phyloP scores from a whole-genome alignment of 2,329 filamentous ascomycete genomes.

The Orbilia ellipsospora region DNA sequence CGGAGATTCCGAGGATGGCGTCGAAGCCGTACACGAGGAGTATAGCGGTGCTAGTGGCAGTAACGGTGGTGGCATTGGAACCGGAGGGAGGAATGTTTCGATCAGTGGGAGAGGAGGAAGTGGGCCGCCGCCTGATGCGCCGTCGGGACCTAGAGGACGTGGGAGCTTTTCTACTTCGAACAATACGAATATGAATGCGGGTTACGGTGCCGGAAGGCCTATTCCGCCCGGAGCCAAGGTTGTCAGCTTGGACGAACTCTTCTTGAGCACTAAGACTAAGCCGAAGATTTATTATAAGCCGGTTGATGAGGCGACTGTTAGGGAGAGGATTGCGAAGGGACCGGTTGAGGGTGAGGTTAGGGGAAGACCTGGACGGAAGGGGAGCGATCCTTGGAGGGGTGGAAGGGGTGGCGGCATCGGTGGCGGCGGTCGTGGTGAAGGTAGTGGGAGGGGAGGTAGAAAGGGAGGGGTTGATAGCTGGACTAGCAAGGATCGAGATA shows the following conservation, averaged over 20 bases:
- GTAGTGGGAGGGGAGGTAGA: constrained; percentile 27
- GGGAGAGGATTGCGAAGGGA: constrained; percentile 56
- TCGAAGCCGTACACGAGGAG: constrained; percentile 49
- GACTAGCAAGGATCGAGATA: constrained; percentile 43
- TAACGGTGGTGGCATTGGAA: background rate
- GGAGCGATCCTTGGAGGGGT: constrained; percentile 40
- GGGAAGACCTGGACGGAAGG: constrained; percentile 27
- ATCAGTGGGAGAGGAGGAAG: constrained; percentile 2
- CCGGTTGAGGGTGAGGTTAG: constrained; percentile 51
- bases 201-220: background rate
- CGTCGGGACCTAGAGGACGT: constrained; percentile 34
- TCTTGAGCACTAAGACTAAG: constrained; percentile 57
- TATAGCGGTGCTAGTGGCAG: constrained; percentile 11
- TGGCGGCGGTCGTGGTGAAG: constrained; percentile 26
- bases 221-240: constrained; percentile 30
- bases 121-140: constrained; percentile 30
- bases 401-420: constrained; percentile 14
- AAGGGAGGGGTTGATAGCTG: constrained; percentile 46
- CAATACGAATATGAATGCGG: background rate
- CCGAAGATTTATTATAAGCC: constrained; percentile 59
- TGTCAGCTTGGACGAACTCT: constrained; percentile 58
- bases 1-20: constrained; percentile 36
- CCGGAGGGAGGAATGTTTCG: background rate
- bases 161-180: constrained; percentile 24
- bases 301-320: constrained; percentile 56